A percentile compares a stretch with the other conserved stretches of the same genome.
Conservation (phyloP, 345 rosid genomes). For the Triadica sebifera region DNA sequence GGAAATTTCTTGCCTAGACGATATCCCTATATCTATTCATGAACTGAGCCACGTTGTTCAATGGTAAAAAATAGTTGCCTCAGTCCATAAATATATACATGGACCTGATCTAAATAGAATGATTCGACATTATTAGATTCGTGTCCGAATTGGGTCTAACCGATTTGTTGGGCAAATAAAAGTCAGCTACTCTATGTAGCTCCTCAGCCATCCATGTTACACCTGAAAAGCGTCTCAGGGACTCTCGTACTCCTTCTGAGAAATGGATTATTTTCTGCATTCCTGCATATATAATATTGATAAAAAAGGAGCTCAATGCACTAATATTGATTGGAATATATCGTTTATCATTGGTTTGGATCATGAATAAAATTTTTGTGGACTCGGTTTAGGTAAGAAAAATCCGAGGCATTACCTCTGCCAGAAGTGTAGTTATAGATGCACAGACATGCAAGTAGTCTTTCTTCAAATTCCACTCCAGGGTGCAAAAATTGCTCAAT, state of each 20-base stretch:
- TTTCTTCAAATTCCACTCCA: slow-evolving; percentile 74
- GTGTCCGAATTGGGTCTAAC: slow-evolving; percentile 34
- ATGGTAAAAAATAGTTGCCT: too few species aligned
- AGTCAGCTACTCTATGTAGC: slow-evolving; percentile 75
- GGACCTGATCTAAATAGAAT: too few species aligned
- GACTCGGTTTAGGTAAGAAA: too few species aligned
- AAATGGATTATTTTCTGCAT: slow-evolving; percentile 72
- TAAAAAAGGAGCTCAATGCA: slow-evolving; percentile 7
- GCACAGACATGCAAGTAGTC: slow-evolving; percentile 80
- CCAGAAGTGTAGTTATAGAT: slow-evolving; percentile 87
- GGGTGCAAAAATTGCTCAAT: slow-evolving; percentile 76
- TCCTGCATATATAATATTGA: slow-evolving; percentile 41
- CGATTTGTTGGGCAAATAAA: slow-evolving; percentile 65
- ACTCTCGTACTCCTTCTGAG: slow-evolving; percentile 85
- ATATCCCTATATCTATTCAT: too few species aligned
- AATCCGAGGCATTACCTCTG: slow-evolving; percentile 51
- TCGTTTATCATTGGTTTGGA: too few species aligned
- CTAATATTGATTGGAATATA: background rate
- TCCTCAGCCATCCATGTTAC: slow-evolving; percentile 98
- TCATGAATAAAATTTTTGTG: too few species aligned
- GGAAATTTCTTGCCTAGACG: too few species aligned
- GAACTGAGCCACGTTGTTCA: too few species aligned
- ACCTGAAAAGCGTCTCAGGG: slow-evolving; percentile 75
- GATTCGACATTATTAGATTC: too few species aligned
- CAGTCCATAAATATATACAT: too few species aligned